These are phyloP conservation scores for Leishmania mexicana DNA, from an alignment of 208 protist genomes.

Conservation along the genomic window DNA sequence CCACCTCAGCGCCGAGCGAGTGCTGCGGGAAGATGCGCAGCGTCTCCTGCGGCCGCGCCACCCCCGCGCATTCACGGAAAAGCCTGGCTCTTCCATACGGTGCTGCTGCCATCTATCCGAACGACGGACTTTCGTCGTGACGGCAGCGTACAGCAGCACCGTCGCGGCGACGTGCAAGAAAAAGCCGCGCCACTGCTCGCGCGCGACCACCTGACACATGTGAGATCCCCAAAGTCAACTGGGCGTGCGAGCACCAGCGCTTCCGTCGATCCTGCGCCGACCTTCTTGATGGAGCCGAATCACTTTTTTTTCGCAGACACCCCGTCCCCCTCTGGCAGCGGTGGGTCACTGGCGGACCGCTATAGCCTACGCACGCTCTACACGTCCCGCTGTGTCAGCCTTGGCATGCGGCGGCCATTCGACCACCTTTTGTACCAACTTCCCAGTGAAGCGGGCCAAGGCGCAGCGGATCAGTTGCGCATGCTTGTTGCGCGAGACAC, in stretches of 20 bases:
- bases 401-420: slow-evolving; percentile 7
- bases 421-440: slow-evolving; percentile 6
- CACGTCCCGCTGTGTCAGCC: neutral
- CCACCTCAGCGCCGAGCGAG: neutral
- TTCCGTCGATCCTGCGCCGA: neutral
- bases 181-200: neutral
- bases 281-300: neutral
- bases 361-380: slow-evolving; percentile 17
- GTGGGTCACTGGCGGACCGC: neutral
- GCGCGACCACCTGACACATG: neutral
- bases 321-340: neutral
- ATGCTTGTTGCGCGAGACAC: slow-evolving; percentile 21
- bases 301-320: slow-evolving; percentile 6
- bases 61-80: slow-evolving; percentile 1
- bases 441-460: slow-evolving; percentile 3
- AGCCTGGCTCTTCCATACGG: slow-evolving; percentile 8
- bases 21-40: neutral
- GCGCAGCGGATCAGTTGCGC: neutral
- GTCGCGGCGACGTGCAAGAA: too few species aligned
- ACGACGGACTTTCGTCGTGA: neutral
- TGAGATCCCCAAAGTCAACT: neutral
- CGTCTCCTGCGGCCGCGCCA: neutral
- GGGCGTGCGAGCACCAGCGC: neutral
- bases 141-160: neutral
- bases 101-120: neutral